These are phyloP conservation scores for Solanum tacnaense DNA, from an alignment of 257 asterid species.

Conservation along the genomic window DNA sequence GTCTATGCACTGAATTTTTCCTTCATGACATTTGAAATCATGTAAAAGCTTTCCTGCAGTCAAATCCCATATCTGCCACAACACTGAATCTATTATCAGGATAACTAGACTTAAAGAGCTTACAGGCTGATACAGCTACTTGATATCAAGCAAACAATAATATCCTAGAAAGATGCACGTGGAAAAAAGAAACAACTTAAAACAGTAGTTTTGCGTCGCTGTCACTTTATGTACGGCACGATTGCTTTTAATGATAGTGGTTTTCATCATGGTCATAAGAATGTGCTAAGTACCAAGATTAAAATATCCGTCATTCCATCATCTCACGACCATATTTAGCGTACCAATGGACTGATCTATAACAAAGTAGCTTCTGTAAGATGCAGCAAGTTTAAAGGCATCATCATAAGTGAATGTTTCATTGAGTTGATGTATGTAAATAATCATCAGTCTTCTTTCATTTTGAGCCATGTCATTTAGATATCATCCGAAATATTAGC, in stretches of 20 bases:
- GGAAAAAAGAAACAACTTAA: background rate
- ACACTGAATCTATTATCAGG: conserved; percentile 13
- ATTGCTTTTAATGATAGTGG: background rate
- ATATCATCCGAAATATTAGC: background rate
- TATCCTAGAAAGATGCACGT: background rate
- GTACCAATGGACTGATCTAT: background rate
- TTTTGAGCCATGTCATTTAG: background rate
- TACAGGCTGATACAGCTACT: background rate
- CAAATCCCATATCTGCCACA: conserved; percentile 92
- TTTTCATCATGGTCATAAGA: background rate
- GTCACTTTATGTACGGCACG: background rate
- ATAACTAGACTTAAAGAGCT: background rate
- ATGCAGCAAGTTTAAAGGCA: background rate
- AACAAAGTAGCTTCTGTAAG: background rate
- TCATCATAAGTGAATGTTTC: background rate
- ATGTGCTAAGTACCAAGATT: background rate
- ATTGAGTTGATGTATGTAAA: background rate
- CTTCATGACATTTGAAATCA: conserved; percentile 88
- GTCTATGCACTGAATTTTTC: conserved; percentile 89
- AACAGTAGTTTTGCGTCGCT: background rate
- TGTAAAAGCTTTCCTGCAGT: conserved; percentile 98
- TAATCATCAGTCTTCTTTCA: background rate
- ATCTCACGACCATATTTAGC: background rate
- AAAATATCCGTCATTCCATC: background rate
- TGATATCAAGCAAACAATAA: background rate